Percentiles rank a stretch among this genome's conserved stretches.
These are phyloP conservation scores for Endoconidiophora laricicola DNA, from an alignment of 2,329 filamentous ascomycete species.

Conservation along the genomic window DNA sequence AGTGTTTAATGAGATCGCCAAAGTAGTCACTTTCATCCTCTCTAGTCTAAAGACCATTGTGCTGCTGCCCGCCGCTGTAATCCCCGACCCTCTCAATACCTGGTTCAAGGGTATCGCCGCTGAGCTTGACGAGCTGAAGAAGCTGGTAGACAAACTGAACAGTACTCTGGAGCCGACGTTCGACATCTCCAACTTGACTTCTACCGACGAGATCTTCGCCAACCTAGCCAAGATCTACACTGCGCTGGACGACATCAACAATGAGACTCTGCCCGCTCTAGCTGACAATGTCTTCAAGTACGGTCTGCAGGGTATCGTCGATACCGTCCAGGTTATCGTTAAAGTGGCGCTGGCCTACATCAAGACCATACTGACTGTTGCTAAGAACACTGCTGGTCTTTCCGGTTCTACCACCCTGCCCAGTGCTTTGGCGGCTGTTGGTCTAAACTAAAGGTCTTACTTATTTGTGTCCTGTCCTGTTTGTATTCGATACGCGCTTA, in stretches of 20 bases:
- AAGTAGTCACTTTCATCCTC: constrained; percentile 4
- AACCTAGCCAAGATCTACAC: constrained; percentile 1
- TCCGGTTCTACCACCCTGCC: too few species aligned
- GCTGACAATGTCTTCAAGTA: background rate
- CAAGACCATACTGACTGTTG: background rate
- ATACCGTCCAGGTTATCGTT: constrained; percentile 2
- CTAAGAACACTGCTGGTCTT: constrained; percentile 4
- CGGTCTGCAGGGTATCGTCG: constrained; percentile 4
- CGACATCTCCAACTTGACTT: background rate
- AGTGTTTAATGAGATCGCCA: background rate
- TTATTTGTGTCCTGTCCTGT: too few species aligned
- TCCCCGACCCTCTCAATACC: constrained; percentile 3
- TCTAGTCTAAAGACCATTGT: constrained; percentile 1
- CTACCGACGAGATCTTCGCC: constrained; percentile 3
- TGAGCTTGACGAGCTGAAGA: constrained; percentile 3
- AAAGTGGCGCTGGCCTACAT: background rate
- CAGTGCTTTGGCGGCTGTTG: too few species aligned
- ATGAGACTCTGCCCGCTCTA: background rate
- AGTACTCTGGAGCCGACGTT: background rate
- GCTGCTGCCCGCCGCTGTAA: background rate
- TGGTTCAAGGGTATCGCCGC: background rate
- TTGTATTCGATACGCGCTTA: too few species aligned
- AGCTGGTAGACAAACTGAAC: background rate
- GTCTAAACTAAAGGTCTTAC: too few species aligned
- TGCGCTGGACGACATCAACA: background rate